phyloP scores from a whole-genome alignment of 352 stramenopile species.

The Phytophthora ohioensis region DNA sequence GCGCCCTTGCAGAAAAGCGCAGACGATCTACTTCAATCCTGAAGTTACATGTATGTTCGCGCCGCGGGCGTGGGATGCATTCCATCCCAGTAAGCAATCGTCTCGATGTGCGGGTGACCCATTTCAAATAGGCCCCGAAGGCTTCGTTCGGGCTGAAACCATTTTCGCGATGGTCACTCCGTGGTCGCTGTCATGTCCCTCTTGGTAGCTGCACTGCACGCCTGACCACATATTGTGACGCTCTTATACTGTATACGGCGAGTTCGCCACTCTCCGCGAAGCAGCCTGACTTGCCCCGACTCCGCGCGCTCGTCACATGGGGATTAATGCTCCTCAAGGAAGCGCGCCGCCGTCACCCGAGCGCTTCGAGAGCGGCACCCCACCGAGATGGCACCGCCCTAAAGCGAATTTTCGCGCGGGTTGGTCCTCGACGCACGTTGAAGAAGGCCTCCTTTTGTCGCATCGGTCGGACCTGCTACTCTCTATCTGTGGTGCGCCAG shows the following conservation, averaged over 20 bases:
- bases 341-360: not conserved
- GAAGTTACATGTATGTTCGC: not conserved
- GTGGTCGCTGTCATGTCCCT: too few species aligned
- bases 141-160: too few species aligned
- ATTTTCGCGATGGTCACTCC: too few species aligned
- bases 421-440: constrained; percentile 7
- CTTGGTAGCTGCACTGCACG: too few species aligned
- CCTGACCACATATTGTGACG: too few species aligned
- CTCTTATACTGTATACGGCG: not conserved
- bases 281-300: not conserved
- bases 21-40: constrained; percentile 2
- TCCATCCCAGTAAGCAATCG: not conserved
- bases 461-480: not conserved
- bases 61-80: too few species aligned
- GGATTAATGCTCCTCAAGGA: not conserved
- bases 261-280: not conserved
- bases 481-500: not conserved
- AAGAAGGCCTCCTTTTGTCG: constrained; percentile 7
- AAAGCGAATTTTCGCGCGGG: constrained; percentile 5
- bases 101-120: not conserved
- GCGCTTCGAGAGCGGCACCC: not conserved
- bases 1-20: not conserved
- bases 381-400: not conserved
- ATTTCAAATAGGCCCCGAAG: not conserved
- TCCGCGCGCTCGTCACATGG: constrained; percentile 3